Conservation (phyloP, 257 asterid genomes). For the Forsythia viridissima region DNA sequence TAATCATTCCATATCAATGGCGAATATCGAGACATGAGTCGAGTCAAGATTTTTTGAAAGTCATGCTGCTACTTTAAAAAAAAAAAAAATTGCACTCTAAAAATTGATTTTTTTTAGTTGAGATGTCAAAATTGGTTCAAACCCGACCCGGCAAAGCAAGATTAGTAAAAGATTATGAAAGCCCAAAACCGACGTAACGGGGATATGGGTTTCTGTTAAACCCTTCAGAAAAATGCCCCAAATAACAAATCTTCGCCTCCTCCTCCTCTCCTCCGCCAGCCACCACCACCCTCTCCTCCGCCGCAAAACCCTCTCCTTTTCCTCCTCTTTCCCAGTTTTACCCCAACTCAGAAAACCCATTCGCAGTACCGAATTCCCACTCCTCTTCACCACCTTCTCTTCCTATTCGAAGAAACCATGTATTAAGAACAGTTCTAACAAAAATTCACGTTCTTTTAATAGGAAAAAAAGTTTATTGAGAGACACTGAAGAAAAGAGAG, state of each 20-base stretch:
- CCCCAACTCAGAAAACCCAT: constrained; percentile 18
- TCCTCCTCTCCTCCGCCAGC: constrained; percentile 63
- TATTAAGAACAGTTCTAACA: constrained; percentile 7
- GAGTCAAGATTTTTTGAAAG: too few species aligned
- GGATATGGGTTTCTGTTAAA: neutral
- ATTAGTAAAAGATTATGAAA: neutral
- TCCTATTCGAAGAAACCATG: constrained; percentile 42
- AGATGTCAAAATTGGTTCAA: neutral
- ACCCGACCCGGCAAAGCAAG: neutral
- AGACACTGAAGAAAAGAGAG: constrained; percentile 33
- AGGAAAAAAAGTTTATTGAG: constrained; percentile 37
- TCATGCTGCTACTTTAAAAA: too few species aligned
- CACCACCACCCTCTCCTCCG: constrained; percentile 46
- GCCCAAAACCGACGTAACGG: neutral
- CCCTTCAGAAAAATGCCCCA: constrained; percentile 46
- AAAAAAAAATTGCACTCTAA: too few species aligned
- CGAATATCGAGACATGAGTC: too few species aligned
- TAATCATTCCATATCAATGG: too few species aligned
- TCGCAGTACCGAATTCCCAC: constrained; percentile 14
- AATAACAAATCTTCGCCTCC: constrained; percentile 62
- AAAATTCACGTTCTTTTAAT: constrained; percentile 43
- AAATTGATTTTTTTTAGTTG: too few species aligned
- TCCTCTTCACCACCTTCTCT: constrained; percentile 37
- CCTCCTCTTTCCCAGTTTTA: constrained; percentile 28
- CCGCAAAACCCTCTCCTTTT: constrained; percentile 33